A percentile compares a stretch with the other conserved stretches of the same genome.
Conservation (phyloP, 495 filamentous ascomycete genomes). For the Letharia lupina region DNA sequence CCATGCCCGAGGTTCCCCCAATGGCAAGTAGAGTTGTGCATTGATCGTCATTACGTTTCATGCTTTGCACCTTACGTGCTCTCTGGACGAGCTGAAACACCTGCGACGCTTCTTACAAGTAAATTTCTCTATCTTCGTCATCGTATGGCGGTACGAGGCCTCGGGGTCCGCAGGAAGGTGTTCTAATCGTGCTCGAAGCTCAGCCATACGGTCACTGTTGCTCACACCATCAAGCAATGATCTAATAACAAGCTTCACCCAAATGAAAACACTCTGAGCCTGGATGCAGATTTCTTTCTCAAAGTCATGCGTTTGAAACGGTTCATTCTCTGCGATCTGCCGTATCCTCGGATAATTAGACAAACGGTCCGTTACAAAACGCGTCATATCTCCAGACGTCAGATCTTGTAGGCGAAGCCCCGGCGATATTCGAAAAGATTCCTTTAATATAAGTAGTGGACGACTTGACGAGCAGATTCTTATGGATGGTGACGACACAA, state of each 20-base stretch:
- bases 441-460: conserved; percentile 39
- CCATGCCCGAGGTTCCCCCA: not conserved
- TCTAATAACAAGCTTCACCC: conserved; percentile 25
- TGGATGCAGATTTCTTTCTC: conserved; percentile 25
- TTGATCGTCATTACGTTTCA: not conserved
- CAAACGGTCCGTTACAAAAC: conserved; percentile 28
- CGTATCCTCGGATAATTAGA: not conserved
- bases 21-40: not conserved
- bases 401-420: conserved; percentile 32
- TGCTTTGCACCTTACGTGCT: not conserved
- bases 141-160: conserved; percentile 18
- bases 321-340: conserved; percentile 3
- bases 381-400: conserved; percentile 29
- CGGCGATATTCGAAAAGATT: conserved; percentile 27
- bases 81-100: conserved; percentile 8
- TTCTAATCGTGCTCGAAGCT: conserved; percentile 12
- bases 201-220: conserved; percentile 17
- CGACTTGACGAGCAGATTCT: conserved; percentile 44
- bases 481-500: conserved; percentile 25
- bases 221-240: conserved; percentile 20
- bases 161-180: conserved; percentile 20
- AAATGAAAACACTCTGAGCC: conserved; percentile 33
- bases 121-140: conserved; percentile 14
- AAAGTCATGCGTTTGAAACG: conserved; percentile 1
- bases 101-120: conserved; percentile 11